phyloP scores from a whole-genome alignment of 352 stramenopile genomes.

The Phytopythium delawarense region DNA sequence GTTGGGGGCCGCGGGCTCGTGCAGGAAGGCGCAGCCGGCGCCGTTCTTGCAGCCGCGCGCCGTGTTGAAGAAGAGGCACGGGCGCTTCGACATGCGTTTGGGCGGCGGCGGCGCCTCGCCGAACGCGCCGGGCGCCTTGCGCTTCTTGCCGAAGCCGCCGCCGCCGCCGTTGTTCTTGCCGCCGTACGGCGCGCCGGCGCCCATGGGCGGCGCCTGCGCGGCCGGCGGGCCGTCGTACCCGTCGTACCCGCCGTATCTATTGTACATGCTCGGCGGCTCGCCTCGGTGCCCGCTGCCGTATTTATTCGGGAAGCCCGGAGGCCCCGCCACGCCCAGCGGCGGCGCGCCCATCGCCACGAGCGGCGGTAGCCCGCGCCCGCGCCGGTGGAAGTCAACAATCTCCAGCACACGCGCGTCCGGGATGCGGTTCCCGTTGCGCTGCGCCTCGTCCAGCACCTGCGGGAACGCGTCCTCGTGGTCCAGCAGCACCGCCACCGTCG shows the following conservation, averaged over 20 bases:
- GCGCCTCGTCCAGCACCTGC: conserved; percentile 78
- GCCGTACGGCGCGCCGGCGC: conserved; percentile 13
- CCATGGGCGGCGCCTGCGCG: conserved; percentile 1
- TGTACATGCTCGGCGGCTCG: conserved; percentile 20
- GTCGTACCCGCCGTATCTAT: conserved; percentile 15
- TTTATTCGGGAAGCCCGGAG: conserved; percentile 27
- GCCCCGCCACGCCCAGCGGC: conserved; percentile 1
- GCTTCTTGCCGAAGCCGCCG: conserved; percentile 25
- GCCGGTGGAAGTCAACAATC: conserved; percentile 66
- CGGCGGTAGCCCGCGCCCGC: conserved; percentile 27
- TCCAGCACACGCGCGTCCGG: conserved; percentile 70
- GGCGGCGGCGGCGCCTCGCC: conserved; percentile 26
- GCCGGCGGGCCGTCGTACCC: conserved; percentile 16
- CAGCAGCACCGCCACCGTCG: conserved; percentile 66
- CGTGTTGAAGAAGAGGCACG: conserved; percentile 71
- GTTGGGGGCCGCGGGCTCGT: conserved; percentile 24
- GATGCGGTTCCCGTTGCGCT: conserved; percentile 73
- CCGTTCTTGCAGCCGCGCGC: conserved; percentile 72
- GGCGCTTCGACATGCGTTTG: conserved; percentile 43
- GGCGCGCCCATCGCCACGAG: conserved; percentile 11
- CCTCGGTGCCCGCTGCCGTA: conserved; percentile 26
- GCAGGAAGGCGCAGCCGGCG: conserved; percentile 58
- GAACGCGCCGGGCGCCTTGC: conserved; percentile 23
- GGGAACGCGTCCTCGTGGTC: conserved; percentile 72
- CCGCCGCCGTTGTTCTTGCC: not conserved